Evolutionary conservation across 331 rosid species (phyloP).

Genomic region (Ulmus americana): DNA sequence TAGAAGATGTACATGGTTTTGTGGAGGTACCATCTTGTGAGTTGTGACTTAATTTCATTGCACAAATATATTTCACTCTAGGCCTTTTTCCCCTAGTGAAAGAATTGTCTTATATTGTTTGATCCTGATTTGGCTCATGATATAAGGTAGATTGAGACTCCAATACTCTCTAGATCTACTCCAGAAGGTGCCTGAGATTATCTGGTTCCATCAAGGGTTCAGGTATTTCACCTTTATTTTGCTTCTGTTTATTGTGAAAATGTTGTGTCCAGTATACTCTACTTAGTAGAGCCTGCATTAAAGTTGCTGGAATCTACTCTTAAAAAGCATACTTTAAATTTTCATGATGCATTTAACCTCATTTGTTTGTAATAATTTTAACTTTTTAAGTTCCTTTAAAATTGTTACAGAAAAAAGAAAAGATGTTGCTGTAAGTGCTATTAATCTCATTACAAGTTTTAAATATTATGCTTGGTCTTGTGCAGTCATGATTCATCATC

Average conservation of each 20-base stretch:
- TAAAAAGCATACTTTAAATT: neutral
- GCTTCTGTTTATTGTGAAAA: constrained; percentile 5
- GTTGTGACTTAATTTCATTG: constrained; percentile 9
- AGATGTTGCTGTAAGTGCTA: neutral
- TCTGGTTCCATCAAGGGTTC: constrained; percentile 93
- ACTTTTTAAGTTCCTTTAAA: neutral
- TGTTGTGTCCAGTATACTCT: constrained; percentile 7
- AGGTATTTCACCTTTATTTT: constrained; percentile 47
- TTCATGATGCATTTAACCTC: too few relatives aligned
- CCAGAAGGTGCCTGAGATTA: constrained; percentile 99
- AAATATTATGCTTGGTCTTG: too few relatives aligned
- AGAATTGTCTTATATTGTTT: constrained; percentile 8
- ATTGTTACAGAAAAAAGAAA: neutral
- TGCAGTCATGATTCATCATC: neutral
- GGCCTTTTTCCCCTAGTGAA: neutral
- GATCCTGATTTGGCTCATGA: constrained; percentile 40
- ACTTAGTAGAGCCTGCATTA: neutral
- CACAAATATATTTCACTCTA: neutral
- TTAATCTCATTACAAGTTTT: neutral
- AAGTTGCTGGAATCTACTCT: neutral
- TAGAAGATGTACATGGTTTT: constrained; percentile 77
- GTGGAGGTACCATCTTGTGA: constrained; percentile 70
- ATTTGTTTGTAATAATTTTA: neutral
- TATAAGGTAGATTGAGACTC: constrained; percentile 98
- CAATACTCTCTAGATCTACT: constrained; percentile 89